Conservation (phyloP, 179 eudicot genomes). For the Patellifolia procumbens region DNA sequence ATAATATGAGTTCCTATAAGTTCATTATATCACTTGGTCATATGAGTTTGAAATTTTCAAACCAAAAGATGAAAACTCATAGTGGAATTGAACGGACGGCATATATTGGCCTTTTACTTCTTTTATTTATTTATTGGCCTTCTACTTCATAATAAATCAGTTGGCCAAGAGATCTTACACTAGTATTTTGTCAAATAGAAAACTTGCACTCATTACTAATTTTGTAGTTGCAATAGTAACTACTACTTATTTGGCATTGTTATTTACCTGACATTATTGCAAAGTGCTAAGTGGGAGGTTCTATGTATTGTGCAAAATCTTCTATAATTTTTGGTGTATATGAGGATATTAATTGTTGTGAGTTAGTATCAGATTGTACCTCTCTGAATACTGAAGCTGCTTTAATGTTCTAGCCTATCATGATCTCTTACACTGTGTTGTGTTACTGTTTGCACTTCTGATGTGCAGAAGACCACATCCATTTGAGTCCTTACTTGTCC, state of each 20-base stretch:
- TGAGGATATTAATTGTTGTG: neutral
- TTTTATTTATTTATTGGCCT: too few species aligned
- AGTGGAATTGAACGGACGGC: neutral
- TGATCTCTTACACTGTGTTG: slow-evolving; percentile 19
- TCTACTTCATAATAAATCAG: neutral
- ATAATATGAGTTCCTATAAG: too few species aligned
- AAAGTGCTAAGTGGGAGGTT: neutral
- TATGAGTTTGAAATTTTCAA: too few species aligned
- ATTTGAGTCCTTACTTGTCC: slow-evolving; percentile 86
- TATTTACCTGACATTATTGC: neutral
- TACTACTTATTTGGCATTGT: neutral
- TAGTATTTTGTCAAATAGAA: too few species aligned
- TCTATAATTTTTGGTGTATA: neutral
- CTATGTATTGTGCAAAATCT: neutral
- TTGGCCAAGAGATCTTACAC: neutral
- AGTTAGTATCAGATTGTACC: neutral
- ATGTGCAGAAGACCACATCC: slow-evolving; percentile 81
- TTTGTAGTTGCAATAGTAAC: neutral
- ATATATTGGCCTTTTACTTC: neutral
- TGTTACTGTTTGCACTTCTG: slow-evolving; percentile 22
- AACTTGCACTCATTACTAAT: too few species aligned
- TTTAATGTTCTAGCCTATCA: neutral
- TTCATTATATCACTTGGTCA: too few species aligned
- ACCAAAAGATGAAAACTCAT: too few species aligned
- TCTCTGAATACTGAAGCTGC: neutral